Evolutionary conservation across 345 rosid genomes (phyloP).

Genomic region (Ricinus communis): DNA sequence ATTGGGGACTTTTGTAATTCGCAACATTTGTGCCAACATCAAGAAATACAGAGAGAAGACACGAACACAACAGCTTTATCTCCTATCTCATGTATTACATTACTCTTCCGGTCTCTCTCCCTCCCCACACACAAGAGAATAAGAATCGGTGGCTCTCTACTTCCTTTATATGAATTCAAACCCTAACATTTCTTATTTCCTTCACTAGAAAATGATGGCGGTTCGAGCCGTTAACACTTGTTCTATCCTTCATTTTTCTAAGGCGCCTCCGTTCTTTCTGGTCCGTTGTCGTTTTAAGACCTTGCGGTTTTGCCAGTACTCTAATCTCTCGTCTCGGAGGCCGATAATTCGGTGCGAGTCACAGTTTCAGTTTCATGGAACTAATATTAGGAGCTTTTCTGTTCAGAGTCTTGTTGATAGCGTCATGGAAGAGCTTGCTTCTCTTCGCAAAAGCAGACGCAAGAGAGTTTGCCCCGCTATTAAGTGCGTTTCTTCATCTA

Average conservation of each 20-base stretch:
- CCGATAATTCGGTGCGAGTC: slow-evolving; percentile 22
- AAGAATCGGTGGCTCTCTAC: too few species aligned
- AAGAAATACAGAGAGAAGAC: too few species aligned
- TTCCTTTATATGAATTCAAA: too few species aligned
- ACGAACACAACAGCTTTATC: too few species aligned
- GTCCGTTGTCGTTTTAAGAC: slow-evolving; percentile 43
- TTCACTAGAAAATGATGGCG: slow-evolving; percentile 48
- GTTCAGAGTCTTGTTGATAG: slow-evolving; percentile 61
- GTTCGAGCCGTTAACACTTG: slow-evolving; percentile 54
- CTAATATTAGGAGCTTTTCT: slow-evolving; percentile 38
- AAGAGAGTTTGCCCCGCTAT: slow-evolving; percentile 59
- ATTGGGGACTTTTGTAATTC: too few species aligned
- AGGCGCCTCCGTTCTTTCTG: slow-evolving; percentile 40
- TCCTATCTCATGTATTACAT: too few species aligned
- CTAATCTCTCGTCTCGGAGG: slow-evolving; percentile 31
- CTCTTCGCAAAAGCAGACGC: slow-evolving; percentile 46
- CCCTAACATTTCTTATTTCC: not conserved
- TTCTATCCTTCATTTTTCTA: slow-evolving; percentile 41
- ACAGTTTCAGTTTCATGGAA: slow-evolving; percentile 21
- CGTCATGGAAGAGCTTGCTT: slow-evolving; percentile 60
- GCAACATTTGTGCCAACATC: too few species aligned
- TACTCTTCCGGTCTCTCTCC: too few species aligned
- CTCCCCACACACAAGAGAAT: too few species aligned
- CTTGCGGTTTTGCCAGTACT: slow-evolving; percentile 30
- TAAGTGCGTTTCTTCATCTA: slow-evolving; percentile 40